Base-by-base conservation (phyloP, 2,329 filamentous ascomycete species). In the Arthroderma sp. region DNA sequence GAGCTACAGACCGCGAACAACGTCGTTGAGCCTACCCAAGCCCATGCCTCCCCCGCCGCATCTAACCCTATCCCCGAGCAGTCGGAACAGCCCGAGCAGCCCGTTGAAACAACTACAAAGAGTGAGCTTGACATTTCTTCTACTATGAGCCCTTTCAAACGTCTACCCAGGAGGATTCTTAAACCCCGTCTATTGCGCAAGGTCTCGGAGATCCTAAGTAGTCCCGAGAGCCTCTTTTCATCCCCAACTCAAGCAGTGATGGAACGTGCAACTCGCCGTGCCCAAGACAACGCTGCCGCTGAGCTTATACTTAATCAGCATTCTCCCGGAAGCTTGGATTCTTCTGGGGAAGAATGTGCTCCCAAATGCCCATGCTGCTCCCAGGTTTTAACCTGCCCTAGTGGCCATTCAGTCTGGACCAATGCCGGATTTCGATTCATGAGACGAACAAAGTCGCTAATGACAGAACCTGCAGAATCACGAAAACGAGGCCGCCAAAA, bases 281-380 rank as follows among this genome's bases (percentile, higher is more conserved):
- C 15, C 15, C 15, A 22, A 22, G 15, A 22, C 15, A 22, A 3
- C 15, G 15, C 15, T 22, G 15, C 15, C 15, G 15, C 15, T 22
- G 15, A 22, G 15, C 15, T 22, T 22, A 22, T 22, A 22, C 15
- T 22, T 22, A 22, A 22, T 22, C 15, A 22, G 15, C 15, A 1
- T 22, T 22, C 15, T 22, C 15, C 15, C 15, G 15, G 15, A 22
- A 22, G 15, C 15, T 22, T 22, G 15, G 15, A 22, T 22, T 22
- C 15, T 22, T 22, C 15, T 3, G 15, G 15, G 15, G 15, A 22
- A 22, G 38, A 38, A 36, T 27, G 28, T 11, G 29, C 11, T 38
- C 44, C 43, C 40, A 29, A 27, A 9, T 52, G 50, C 40, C 38
- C 39, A 6, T 46, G 42, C 37, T 52, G 50, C 42, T 43, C 36